phyloP scores from a whole-genome alignment of 2,329 filamentous ascomycete species.

The Didymella pomorum region DNA sequence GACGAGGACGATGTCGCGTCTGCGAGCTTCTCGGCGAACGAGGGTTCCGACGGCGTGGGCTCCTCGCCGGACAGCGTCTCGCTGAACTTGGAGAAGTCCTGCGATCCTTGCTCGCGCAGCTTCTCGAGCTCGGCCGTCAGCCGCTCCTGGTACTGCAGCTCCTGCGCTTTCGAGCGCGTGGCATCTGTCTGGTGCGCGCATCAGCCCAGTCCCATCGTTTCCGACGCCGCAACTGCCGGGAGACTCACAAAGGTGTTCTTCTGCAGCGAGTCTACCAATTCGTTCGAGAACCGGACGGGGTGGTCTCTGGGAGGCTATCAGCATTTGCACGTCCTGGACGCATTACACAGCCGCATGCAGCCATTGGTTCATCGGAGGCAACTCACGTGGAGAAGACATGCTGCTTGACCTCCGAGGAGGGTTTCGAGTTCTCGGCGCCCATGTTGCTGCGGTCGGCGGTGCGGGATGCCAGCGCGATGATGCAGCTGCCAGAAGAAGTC shows the following conservation, averaged over 20 bases:
- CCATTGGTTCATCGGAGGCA: slow-evolving; percentile 32
- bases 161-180: slow-evolving; percentile 81
- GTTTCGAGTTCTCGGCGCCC: slow-evolving; percentile 70
- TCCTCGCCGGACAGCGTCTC: slow-evolving; percentile 65
- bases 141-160: slow-evolving; percentile 87
- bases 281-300: slow-evolving; percentile 77
- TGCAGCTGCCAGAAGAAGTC: slow-evolving; percentile 43
- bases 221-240: background rate
- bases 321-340: slow-evolving; percentile 19
- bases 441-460: slow-evolving; percentile 53
- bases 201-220: slow-evolving; percentile 15
- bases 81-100: slow-evolving; percentile 73
- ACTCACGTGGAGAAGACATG: slow-evolving; percentile 70
- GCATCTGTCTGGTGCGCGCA: slow-evolving; percentile 74
- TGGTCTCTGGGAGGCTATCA: slow-evolving; percentile 60
- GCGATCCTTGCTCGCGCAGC: slow-evolving; percentile 74
- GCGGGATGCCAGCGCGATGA: slow-evolving; percentile 35
- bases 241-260: slow-evolving; percentile 80
- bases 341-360: slow-evolving; percentile 1
- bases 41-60: slow-evolving; percentile 42
- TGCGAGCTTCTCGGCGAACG: slow-evolving; percentile 48
- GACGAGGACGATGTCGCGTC: slow-evolving; percentile 48
- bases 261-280: slow-evolving; percentile 83
- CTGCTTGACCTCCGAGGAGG: slow-evolving; percentile 61
- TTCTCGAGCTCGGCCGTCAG: slow-evolving; percentile 85